These are phyloP conservation scores for Leishmania aethiopica DNA, from an alignment of 208 protist genomes.

Conservation along the genomic window DNA sequence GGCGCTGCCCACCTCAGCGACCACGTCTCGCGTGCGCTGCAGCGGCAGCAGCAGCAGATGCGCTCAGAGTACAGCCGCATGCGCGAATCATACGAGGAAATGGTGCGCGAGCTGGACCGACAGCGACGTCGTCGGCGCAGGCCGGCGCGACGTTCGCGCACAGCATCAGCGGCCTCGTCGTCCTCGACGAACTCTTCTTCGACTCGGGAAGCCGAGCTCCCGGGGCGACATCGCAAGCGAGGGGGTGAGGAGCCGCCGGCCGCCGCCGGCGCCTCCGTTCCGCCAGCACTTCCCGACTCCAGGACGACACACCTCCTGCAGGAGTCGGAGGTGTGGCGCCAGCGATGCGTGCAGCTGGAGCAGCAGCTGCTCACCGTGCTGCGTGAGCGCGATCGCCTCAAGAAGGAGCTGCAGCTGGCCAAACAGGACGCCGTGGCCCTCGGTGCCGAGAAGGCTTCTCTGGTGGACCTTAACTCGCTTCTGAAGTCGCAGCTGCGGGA, in stretches of 20 bases:
- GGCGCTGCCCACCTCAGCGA: constrained; percentile 21
- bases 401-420: constrained; percentile 47
- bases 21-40: constrained; percentile 27
- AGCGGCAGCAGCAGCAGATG: constrained; percentile 36
- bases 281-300: constrained; percentile 24
- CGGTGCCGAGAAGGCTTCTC: constrained; percentile 69
- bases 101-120: constrained; percentile 47
- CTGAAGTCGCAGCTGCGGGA: constrained; percentile 88
- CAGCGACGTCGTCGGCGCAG: constrained; percentile 22
- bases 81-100: constrained; percentile 52
- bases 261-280: constrained; percentile 1
- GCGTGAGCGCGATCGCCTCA: constrained; percentile 68
- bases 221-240: neutral
- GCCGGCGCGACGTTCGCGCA: constrained; percentile 4
- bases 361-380: constrained; percentile 64
- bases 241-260: neutral
- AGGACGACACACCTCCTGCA: constrained; percentile 37
- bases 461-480: constrained; percentile 84
- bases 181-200: constrained; percentile 19
- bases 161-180: constrained; percentile 15
- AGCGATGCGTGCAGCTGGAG: constrained; percentile 77
- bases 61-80: constrained; percentile 46
- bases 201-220: neutral
- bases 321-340: constrained; percentile 80
- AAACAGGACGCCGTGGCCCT: constrained; percentile 55